Conservation (phyloP, 495 filamentous ascomycete genomes). For the Neurospora sp. region DNA sequence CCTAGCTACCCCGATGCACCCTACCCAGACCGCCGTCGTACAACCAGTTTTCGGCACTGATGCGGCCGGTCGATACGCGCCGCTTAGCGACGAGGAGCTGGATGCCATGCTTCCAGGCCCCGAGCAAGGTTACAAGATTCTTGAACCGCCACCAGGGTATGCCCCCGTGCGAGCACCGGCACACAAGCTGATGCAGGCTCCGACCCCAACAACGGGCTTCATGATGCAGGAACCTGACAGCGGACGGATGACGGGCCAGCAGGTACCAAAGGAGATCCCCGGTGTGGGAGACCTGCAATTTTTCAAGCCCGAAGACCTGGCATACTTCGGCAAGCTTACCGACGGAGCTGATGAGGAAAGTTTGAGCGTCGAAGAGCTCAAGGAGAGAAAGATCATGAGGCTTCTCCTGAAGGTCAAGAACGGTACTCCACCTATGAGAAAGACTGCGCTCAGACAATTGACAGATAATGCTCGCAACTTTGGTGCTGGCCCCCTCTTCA, state of each 20-base stretch:
- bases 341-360: slow-evolving; percentile 89
- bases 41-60: slow-evolving; percentile 68
- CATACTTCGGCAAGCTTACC: slow-evolving; percentile 95
- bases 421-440: slow-evolving; percentile 96
- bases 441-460: slow-evolving; percentile 95
- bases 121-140: slow-evolving; percentile 82
- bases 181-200: slow-evolving; percentile 69
- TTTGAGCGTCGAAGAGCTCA: slow-evolving; percentile 88
- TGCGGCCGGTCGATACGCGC: slow-evolving; percentile 65
- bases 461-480: slow-evolving; percentile 98
- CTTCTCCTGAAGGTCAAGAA: slow-evolving; percentile 98
- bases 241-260: slow-evolving; percentile 69
- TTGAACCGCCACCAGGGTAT: slow-evolving; percentile 89
- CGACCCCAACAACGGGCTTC: slow-evolving; percentile 65
- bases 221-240: slow-evolving; percentile 96
- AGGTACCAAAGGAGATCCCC: slow-evolving; percentile 92
- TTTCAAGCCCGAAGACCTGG: slow-evolving; percentile 98
- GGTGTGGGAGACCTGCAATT: slow-evolving; percentile 97
- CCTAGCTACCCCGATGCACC: slow-evolving; percentile 77
- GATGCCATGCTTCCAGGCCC: slow-evolving; percentile 73
- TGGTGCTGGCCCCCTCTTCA: slow-evolving; percentile 88
- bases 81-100: slow-evolving; percentile 86
- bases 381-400: slow-evolving; percentile 97
- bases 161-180: slow-evolving; percentile 70
- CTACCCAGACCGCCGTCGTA: slow-evolving; percentile 51